Evolutionary conservation across 2,329 filamentous ascomycete genomes (phyloP), one percentile per base, ranked within the genome.

Genomic region (Daldinia sp.): DNA sequence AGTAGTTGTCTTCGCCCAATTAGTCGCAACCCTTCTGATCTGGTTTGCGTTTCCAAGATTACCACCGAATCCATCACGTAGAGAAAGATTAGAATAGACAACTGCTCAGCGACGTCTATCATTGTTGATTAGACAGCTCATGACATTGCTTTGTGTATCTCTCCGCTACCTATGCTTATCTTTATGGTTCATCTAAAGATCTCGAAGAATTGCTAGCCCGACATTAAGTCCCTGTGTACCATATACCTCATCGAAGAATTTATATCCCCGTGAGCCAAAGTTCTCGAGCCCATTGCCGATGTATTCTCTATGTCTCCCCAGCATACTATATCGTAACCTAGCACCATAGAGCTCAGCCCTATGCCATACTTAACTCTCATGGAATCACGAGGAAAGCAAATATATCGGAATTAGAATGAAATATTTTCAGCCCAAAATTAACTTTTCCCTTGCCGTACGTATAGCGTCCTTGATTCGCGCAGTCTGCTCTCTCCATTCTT

Each of bases 1-100:
- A 27, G 57, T 65, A 7, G 71, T 75, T 8, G 68, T 76, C 15
- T 64, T 66, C 21, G 64, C 39, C 10, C 63, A 62, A 25, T 29
- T 68, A 2, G 34, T 49, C 7, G 25, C 47, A 7, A 67, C 64
- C 2, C 63, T 68, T 41, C 43, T 62, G 10, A 37, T 68, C 5
- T 68, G 66, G 66, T 50, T 66, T 13, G 30, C 58, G 9, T 68
- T 67, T 43, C 64, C 66, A 47, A 67, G 41, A 17, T 52, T 68
- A 15, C 60, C 60, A 19, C 32, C 19, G 11, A 48, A 19, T 13
- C n/a, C 17, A 15, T 8, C 10, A 7, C 19, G n/a, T 4, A 39
- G 47, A 41, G 45, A 45, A 27, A 6, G 23, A 27, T 27, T 45
- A 27, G 39, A 45, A 45, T 45, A 27, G 13, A 23, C 15, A n/a